These are phyloP conservation scores for Mycena galopus DNA, from an alignment of 768 basidiomycete species.

Conservation along the genomic window DNA sequence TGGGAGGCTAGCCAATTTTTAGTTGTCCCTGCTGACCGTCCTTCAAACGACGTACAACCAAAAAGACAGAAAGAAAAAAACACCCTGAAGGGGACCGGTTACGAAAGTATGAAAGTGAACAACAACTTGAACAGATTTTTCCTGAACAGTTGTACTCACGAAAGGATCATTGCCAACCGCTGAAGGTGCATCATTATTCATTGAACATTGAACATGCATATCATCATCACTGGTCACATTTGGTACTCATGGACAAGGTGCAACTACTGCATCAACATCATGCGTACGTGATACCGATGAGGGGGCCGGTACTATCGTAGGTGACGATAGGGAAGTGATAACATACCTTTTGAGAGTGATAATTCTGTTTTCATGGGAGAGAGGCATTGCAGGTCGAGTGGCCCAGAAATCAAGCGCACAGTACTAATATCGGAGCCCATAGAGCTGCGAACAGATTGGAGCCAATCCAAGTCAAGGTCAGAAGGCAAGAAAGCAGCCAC, in stretches of 20 bases:
- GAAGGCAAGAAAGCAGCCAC: neutral
- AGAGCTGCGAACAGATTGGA: neutral
- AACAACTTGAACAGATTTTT: conserved; percentile 1
- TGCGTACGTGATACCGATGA: neutral
- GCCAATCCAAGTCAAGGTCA: neutral
- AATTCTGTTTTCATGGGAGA: neutral
- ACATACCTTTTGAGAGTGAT: neutral
- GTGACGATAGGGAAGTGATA: no score
- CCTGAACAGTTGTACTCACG: neutral
- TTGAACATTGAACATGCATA: neutral
- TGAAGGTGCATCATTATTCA: neutral
- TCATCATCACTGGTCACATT: neutral
- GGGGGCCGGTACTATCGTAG: neutral
- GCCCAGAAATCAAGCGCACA: neutral
- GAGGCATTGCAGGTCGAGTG: neutral
- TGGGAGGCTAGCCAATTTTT: no score
- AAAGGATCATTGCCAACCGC: neutral
- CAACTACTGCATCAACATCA: no score
- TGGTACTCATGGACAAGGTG: neutral
- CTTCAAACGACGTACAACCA: no score
- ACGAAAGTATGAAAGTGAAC: neutral
- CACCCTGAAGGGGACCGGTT: no score
- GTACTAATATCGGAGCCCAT: neutral
- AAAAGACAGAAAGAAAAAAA: no score
- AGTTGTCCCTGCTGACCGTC: no score